phyloP scores from a whole-genome alignment of 176 grass and related monocot species.

The Tillandsia fasciculata region DNA sequence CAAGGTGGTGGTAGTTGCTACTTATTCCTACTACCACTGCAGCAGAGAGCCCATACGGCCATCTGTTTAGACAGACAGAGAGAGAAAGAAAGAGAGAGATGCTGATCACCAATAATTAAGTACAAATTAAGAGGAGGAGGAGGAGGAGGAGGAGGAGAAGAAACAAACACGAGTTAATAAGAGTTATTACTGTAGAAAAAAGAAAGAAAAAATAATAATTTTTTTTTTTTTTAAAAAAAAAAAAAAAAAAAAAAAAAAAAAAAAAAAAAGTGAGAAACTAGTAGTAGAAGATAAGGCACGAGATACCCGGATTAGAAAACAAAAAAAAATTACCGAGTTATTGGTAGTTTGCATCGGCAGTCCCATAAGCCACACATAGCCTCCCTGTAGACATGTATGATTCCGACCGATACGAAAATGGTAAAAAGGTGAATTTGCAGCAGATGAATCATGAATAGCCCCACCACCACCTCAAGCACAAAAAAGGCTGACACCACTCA shows the following conservation, averaged over 20 bases:
- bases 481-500: not conserved
- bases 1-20: not conserved
- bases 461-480: not conserved
- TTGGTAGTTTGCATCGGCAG: too few species aligned
- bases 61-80: not conserved
- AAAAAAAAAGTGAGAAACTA: not conserved
- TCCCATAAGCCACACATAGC: too few species aligned
- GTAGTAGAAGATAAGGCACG: not conserved
- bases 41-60: constrained; percentile 4
- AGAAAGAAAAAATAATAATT: too few species aligned
- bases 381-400: too few species aligned
- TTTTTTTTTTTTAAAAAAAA: too few species aligned
- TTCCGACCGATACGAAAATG: too few species aligned
- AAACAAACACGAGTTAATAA: not conserved
- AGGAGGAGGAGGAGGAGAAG: not conserved
- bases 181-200: too few species aligned
- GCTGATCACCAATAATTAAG: not conserved
- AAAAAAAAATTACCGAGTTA: too few species aligned
- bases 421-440: not conserved
- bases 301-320: too few species aligned
- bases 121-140: not conserved
- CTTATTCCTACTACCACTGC: not conserved
- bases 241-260: too few species aligned
- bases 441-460: constrained; percentile 1
- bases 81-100: not conserved